Base-by-base conservation (phyloP, 495 filamentous ascomycete genomes). In the Neurospora sp. region DNA sequence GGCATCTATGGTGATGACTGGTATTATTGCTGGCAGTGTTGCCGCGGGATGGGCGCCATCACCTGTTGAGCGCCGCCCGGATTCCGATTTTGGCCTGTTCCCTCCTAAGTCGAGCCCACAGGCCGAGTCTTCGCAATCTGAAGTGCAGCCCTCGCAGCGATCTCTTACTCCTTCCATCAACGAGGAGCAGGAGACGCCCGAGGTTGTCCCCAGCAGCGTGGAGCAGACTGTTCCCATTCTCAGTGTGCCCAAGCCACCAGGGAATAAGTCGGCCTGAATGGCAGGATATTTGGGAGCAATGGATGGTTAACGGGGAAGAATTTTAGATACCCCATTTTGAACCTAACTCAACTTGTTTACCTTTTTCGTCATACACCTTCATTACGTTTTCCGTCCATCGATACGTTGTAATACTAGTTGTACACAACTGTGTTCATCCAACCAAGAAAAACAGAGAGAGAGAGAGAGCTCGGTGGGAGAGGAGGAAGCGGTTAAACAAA, bases 1-100 rank as follows among this genome's bases (percentile, higher is more conserved):
- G 11, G 92, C 93, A 3, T 92, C 93, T 5, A 90, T 92, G 39
- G 93, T 94, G 41, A 92, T 92, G 93, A 91, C 94, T 35, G 94
- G 94, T 74, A 89, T 97, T 69, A 90, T 97, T 72, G 94, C 94
- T 42, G 93, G 93, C 70, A 92, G 91, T 81, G 90, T 97, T 69
- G 93, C 89, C 41, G 88, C 85, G 31, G 93, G 93, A 54, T 97
- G 93, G 93, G 54, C 54, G 54, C 54, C 54, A 14, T 96, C 93
- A 69, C 94, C 94, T 0, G 92, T 96, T 72, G 93, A 94, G 48
- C 81, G 82, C 39, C 78, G 75, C 18, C 73, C 71, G 44, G 81
- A 78, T 42, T 48, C 74, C 18, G 77, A 78, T 70, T 80, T 82
- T 71, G 76, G 71, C 7, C 69, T 73, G 70, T 80, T 79, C 66